Percentiles rank a stretch among this genome's conserved stretches.
These are phyloP conservation scores for Calonectria henricotiae DNA, from an alignment of 2,329 filamentous ascomycete genomes.

Conservation along the genomic window DNA sequence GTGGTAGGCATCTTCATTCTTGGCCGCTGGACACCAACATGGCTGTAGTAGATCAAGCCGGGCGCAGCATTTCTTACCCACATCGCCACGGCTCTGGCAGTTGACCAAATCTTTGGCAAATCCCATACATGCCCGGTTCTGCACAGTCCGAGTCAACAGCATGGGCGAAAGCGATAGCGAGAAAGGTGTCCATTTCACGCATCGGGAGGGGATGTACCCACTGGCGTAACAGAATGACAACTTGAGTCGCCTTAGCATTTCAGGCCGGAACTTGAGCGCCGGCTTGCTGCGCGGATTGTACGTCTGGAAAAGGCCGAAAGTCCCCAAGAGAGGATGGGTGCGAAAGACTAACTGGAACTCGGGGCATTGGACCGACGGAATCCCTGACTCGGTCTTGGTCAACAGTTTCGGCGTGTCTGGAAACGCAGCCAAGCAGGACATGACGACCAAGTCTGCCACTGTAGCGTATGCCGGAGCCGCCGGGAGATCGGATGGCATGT, in stretches of 20 bases:
- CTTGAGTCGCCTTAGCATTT: conserved; percentile 1
- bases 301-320: conserved; percentile 5
- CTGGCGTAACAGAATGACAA: background rate
- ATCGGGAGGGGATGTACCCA: background rate
- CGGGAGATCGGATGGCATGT: conserved; percentile 12
- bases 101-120: background rate
- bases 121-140: background rate
- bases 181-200: background rate
- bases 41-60: background rate
- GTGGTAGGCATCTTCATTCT: background rate
- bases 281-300: conserved; percentile 9
- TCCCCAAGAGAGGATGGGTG: conserved; percentile 2
- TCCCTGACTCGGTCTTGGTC: background rate
- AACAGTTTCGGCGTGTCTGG: background rate
- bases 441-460: background rate
- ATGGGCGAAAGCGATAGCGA: background rate
- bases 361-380: background rate
- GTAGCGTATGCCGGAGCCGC: conserved; percentile 6
- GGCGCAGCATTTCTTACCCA: background rate
- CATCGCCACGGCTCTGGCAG: background rate
- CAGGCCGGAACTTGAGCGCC: background rate
- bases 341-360: conserved; percentile 14
- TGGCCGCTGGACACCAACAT: background rate
- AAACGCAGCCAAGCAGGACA: conserved; percentile 3
- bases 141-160: background rate